A percentile compares a stretch with the other conserved stretches of the same genome.
Conservation (phyloP, 2,329 filamentous ascomycete species). For the Pseudogymnoascus sp. region DNA sequence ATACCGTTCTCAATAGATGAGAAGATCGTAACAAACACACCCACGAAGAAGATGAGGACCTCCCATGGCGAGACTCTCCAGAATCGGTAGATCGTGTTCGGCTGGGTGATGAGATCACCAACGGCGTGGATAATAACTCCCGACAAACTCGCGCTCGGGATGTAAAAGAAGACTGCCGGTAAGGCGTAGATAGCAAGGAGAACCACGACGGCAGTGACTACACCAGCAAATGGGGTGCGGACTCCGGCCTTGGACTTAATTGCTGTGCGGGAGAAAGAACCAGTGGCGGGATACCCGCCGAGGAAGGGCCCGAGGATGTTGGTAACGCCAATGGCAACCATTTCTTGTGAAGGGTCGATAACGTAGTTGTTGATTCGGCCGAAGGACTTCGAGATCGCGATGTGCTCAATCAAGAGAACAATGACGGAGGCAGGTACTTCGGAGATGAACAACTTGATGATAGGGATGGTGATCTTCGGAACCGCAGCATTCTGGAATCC, state of each 20-base stretch:
- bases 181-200: slow-evolving; percentile 84
- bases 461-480: slow-evolving; percentile 55
- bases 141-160: slow-evolving; percentile 69
- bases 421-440: slow-evolving; percentile 82
- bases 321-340: slow-evolving; percentile 86
- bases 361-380: slow-evolving; percentile 92
- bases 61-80: slow-evolving; percentile 90
- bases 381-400: slow-evolving; percentile 95
- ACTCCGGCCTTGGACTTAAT: slow-evolving; percentile 97
- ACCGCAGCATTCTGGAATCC: slow-evolving; percentile 74
- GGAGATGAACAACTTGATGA: slow-evolving; percentile 59
- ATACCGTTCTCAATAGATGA: slow-evolving; percentile 84
- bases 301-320: slow-evolving; percentile 89
- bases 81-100: slow-evolving; percentile 88
- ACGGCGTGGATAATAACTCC: slow-evolving; percentile 96
- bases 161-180: slow-evolving; percentile 86
- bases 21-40: slow-evolving; percentile 86
- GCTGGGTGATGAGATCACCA: slow-evolving; percentile 81
- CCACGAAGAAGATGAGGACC: slow-evolving; percentile 84
- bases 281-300: slow-evolving; percentile 84
- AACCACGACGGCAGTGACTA: slow-evolving; percentile 79
- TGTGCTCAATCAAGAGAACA: slow-evolving; percentile 93
- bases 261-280: slow-evolving; percentile 91
- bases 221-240: slow-evolving; percentile 78
- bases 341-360: slow-evolving; percentile 90